Base-by-base conservation (phyloP, 345 rosid genomes). In the Fremontodendron californicum region DNA sequence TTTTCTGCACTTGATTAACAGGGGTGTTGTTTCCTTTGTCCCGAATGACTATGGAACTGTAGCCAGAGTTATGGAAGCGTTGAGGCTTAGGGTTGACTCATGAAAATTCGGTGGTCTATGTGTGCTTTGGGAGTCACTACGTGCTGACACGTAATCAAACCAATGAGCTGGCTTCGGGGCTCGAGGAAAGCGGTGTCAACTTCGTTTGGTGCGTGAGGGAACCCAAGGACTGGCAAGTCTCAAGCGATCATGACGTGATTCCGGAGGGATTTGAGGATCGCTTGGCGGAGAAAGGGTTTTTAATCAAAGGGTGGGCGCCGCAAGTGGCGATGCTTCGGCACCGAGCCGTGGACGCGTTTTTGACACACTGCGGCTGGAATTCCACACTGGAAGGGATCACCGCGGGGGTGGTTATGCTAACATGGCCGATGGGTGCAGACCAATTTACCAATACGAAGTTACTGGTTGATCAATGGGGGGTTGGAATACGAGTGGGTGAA, bases 361-460 rank as follows among this genome's bases (percentile, higher is more conserved):
- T 90, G 80, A 90, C 92, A 7, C 93, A 90, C 52, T 90, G 92
- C 18, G 92, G 94, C 16, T 92, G 97, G 93, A 92, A 90, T 75
- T 92, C 93, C 3, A 81, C 81, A 27, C 16, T 92, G 2, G 87
- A 81, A 67, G 84, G 82, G 72, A 4, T 83, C n/a, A 13, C 78
- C 3, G 79, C 84, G 9, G 88, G 88, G 0, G 78, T 85, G 33
- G 51, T 85, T 37, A 75, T 87, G 81, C 73, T 87, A 68, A 81
- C 88, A n/a, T 87, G 90, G 88, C 88, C 88, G 9, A 81, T 79
- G 84, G 57, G 72, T 16, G 86, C 85, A 0, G 90, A 85, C 62
- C 88, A 87, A 58, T 87, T 75, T 78, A 15, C 62, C 1, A 79
- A 87, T 60, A 73, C 85, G 0, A 45, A 52, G 45, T 33, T 87